Percentiles rank a stretch among this genome's conserved stretches.
Conservation (phyloP, 1,284 basidiomycete genomes). For the Golubevia pallescens region DNA sequence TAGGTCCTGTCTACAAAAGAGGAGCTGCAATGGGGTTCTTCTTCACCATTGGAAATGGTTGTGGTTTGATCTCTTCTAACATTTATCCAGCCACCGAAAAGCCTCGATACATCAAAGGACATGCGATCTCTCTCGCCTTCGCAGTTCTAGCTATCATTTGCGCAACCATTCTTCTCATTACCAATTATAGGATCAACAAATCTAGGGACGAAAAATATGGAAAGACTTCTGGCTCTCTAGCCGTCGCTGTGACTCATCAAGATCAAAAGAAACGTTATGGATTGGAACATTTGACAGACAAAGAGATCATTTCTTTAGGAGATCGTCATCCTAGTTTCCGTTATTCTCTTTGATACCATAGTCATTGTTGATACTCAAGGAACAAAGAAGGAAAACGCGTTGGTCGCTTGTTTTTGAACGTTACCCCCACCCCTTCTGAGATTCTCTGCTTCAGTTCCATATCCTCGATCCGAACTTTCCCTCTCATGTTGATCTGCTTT, state of each 20-base stretch:
- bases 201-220: constrained; percentile 30
- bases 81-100: constrained; percentile 62
- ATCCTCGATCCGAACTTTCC: too few relatives aligned
- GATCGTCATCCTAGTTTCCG: constrained; percentile 46
- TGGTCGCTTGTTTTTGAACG: too few relatives aligned
- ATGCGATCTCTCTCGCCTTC: constrained; percentile 45
- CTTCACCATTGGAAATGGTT: constrained; percentile 66
- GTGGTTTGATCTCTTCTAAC: constrained; percentile 66
- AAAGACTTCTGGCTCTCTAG: constrained; percentile 1
- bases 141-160: constrained; percentile 36
- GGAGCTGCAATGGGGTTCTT: constrained; percentile 67
- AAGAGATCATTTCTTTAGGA: constrained; percentile 66
- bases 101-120: constrained; percentile 27
- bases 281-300: constrained; percentile 62
- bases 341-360: too few relatives aligned
- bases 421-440: too few relatives aligned
- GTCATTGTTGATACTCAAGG: not conserved
- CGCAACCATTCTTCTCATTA: constrained; percentile 24
- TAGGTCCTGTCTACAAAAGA: constrained; percentile 47
- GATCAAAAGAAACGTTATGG: constrained; percentile 64
- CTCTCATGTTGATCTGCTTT: too few relatives aligned
- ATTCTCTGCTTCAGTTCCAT: too few relatives aligned
- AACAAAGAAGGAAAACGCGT: not conserved
- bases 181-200: constrained; percentile 26
- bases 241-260: constrained; percentile 1